These are phyloP conservation scores for Juncus effusus DNA, from an alignment of 176 grass and related monocot species.

Conservation along the genomic window DNA sequence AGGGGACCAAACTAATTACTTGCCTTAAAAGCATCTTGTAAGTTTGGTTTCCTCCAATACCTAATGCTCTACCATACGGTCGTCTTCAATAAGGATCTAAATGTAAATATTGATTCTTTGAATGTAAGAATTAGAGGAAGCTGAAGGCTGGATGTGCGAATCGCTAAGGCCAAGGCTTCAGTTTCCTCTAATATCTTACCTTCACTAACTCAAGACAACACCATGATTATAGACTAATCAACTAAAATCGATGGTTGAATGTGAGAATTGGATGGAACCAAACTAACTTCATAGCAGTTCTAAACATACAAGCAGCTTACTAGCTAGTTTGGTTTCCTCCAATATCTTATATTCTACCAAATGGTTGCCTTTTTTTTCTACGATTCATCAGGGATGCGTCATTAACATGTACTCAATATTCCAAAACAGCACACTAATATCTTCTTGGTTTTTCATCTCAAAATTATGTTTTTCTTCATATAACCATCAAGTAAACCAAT, in stretches of 20 bases:
- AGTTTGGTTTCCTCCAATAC: conserved; percentile 40
- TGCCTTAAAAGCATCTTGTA: not conserved
- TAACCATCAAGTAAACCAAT: too few relatives aligned
- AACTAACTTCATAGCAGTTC: conserved; percentile 11
- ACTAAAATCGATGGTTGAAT: conserved; percentile 14
- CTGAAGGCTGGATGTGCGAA: not conserved
- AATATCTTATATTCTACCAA: conserved; percentile 27
- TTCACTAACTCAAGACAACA: not conserved
- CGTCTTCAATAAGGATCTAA: not conserved
- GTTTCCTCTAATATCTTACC: conserved; percentile 30
- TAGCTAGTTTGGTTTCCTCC: conserved; percentile 33
- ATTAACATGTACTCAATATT: too few relatives aligned
- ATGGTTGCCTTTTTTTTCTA: not conserved
- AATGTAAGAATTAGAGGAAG: conserved; percentile 19
- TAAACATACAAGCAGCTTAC: not conserved
- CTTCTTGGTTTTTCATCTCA: too few relatives aligned
- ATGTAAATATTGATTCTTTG: conserved; percentile 6
- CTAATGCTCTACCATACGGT: conserved; percentile 22
- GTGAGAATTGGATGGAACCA: conserved; percentile 34
- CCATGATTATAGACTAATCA: not conserved
- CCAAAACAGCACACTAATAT: too few relatives aligned
- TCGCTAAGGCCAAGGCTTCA: not conserved
- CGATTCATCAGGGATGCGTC: too few relatives aligned
- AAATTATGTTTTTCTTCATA: too few relatives aligned
- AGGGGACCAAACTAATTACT: conserved; percentile 28